Evolutionary conservation across 2,329 filamentous ascomycete species (phyloP), one percentile per base, ranked within the genome.

Genomic region (Colletotrichum liriopes): DNA sequence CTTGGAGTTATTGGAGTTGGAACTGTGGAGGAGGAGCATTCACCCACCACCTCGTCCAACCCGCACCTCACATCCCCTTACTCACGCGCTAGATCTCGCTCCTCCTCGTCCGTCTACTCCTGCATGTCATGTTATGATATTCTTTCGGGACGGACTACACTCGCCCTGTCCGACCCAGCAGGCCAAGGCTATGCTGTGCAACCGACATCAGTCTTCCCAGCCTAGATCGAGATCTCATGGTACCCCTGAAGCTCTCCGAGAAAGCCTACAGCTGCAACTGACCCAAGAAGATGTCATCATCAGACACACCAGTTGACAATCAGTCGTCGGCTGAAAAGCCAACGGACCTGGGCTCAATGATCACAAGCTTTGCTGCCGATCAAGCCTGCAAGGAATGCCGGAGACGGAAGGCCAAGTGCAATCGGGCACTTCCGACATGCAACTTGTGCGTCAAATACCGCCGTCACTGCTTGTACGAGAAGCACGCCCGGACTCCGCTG

Each of bases 391-490:
- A 82, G 71, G 83, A 84, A 74, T 84, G 83, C 67, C 78, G 82
- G 23, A 77, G 83, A 37, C 74, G 82, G 45, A 84, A 84, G 75
- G 80, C 82, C 16, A 79, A 81, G 55, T 84, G 83, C 73, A 80
- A 84, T 67, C 77, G 79, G 49, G 77, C 77, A 5, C 77, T 84
- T 39, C 83, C 83, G 14, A 81, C 77, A 4, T 84, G 83, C 71
- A 78, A 79, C 49, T 76, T 82, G 20, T 87, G 85, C 74, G 76
- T 81, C 59, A 83, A 82, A 67, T 84, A 85, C 74, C 79, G 82
- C 52, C 78, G 85, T 18, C 82, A 85, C 71, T 87, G 86, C 71
- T 77, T 86, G 8, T 87, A 87, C 67, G 85, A 87, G 74, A 85
- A 83, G 73, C 82, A 86, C 62, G 80, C 81, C n/a, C 80, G 82